Base-by-base conservation (phyloP, 2,329 filamentous ascomycete genomes). In the Microcyclospora tardicrescens region DNA sequence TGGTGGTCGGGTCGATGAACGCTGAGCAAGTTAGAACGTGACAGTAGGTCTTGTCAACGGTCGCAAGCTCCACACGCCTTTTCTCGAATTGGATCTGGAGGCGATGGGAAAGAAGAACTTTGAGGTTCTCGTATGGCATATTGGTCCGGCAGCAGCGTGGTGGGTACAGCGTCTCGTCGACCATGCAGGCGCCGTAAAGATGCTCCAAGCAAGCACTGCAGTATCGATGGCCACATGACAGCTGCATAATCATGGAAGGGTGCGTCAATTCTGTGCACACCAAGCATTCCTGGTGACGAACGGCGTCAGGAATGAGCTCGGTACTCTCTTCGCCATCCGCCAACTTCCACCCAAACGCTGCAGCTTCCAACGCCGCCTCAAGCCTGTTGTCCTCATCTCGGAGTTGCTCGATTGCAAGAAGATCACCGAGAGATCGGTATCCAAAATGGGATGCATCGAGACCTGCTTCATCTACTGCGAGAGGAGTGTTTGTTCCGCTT, bases 121-220 rank as follows among this genome's bases (percentile, higher is more conserved):
- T 49, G 19, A 56, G 55, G 0, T 43, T 33, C 1, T 54, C 52
- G 2, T 67, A 33, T 0, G 61, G 50, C 6, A 76, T 65, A 0
- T 49, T 38, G 13, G 63, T 44, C 1, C 48, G 42, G 48, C 72
- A 77, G 54, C 72, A 77, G 1, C 61, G 59, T 0, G 72, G 71
- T 0, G 72, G 73, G 42, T 71, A 77, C 0, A 70, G 47, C 0
- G 61, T 58, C 37, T 75, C 67, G 43, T 73, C 67, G 0, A 39
- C 54, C 10, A 68, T 56, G 0, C 67, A 58, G 0, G 48, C 38
- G 1, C 40, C n/a, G 50, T 75, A 69, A 0, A 74, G 59, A 0
- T 41, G 38, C 2, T 46, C 42, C 0, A 76, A 43, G 46, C 73
- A 77, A 1, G 44, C 46, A 0, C 48, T 48, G 45, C 72, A 77